These are phyloP conservation scores for Clavispora fructus DNA, from an alignment of 805 yeast genomes.

Conservation along the genomic window DNA sequence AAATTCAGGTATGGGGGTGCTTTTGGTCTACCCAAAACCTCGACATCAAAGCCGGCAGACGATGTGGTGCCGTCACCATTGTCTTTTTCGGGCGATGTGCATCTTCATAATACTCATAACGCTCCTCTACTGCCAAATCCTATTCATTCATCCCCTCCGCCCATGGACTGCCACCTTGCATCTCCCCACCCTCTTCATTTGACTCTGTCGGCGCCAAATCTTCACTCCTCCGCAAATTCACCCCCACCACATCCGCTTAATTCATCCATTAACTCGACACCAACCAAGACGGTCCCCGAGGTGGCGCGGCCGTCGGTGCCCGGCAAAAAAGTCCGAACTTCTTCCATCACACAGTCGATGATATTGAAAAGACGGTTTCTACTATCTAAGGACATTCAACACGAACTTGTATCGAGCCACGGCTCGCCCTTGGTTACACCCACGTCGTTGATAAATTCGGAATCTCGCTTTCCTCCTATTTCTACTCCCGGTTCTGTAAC, in stretches of 20 bases:
- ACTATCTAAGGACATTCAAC: conserved; percentile 34
- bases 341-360: conserved; percentile 21
- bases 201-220: not conserved
- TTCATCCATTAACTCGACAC: not conserved
- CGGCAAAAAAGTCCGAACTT: conserved; percentile 11
- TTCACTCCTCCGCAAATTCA: not conserved
- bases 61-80: not conserved
- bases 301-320: not conserved
- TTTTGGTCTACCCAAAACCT: conserved; percentile 2
- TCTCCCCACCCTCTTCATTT: not conserved
- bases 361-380: conserved; percentile 27
- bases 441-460: not conserved
- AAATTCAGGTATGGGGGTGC: conserved; percentile 12
- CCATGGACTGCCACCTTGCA: not conserved
- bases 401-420: conserved; percentile 24
- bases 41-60: not conserved
- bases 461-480: conserved; percentile 3
- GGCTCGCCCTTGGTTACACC: not conserved
- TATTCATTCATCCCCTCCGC: not conserved
- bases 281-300: not conserved
- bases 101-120: not conserved
- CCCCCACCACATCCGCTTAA: not conserved
- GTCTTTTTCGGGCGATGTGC: not conserved
- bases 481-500: not conserved
- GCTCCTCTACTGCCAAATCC: not conserved